phyloP scores from a whole-genome alignment of 768 basidiomycete species.

The Guyanaporus albipodus region DNA sequence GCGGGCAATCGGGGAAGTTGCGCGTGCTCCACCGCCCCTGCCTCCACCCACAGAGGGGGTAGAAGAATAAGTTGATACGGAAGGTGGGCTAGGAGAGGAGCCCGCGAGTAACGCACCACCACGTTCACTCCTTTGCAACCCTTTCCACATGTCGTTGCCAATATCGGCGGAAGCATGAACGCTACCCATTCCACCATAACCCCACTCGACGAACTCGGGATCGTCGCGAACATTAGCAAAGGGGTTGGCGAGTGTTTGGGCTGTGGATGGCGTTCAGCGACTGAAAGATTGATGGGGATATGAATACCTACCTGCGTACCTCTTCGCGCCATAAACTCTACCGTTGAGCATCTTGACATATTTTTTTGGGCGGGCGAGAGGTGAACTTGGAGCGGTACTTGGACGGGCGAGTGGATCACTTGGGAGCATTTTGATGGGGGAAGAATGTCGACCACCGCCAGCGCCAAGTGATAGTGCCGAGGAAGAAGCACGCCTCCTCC shows the following conservation, averaged over 20 bases:
- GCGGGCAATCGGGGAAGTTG: slow-evolving; percentile 9
- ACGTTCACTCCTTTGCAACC: slow-evolving; percentile 23
- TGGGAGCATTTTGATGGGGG: slow-evolving; percentile 5
- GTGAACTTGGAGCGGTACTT: slow-evolving; percentile 12
- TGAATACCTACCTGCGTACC: slow-evolving; percentile 21
- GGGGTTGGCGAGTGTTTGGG: slow-evolving; percentile 44
- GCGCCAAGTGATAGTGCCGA: slow-evolving; percentile 21
- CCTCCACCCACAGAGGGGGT: slow-evolving; percentile 14
- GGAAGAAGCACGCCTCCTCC: slow-evolving; percentile 22
- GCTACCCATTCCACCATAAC: slow-evolving; percentile 81
- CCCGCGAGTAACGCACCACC: slow-evolving; percentile 23
- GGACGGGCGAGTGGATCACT: not conserved
- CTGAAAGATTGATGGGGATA: not conserved
- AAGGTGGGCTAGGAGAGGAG: slow-evolving; percentile 5
- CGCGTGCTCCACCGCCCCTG: slow-evolving; percentile 11
- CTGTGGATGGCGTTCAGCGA: not conserved
- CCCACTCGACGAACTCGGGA: slow-evolving; percentile 91
- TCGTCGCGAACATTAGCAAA: slow-evolving; percentile 63
- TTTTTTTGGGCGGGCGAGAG: slow-evolving; percentile 10
- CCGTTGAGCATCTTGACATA: slow-evolving; percentile 79
- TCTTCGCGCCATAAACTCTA: slow-evolving; percentile 65
- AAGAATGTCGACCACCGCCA: slow-evolving; percentile 30
- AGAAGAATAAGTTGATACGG: slow-evolving; percentile 13
- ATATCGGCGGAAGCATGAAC: slow-evolving; percentile 29
- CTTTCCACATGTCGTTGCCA: slow-evolving; percentile 29